A percentile compares a stretch with the other conserved stretches of the same genome.
These are phyloP conservation scores for Rhodofomes roseus DNA, from an alignment of 1,284 basidiomycete genomes.

Conservation along the genomic window DNA sequence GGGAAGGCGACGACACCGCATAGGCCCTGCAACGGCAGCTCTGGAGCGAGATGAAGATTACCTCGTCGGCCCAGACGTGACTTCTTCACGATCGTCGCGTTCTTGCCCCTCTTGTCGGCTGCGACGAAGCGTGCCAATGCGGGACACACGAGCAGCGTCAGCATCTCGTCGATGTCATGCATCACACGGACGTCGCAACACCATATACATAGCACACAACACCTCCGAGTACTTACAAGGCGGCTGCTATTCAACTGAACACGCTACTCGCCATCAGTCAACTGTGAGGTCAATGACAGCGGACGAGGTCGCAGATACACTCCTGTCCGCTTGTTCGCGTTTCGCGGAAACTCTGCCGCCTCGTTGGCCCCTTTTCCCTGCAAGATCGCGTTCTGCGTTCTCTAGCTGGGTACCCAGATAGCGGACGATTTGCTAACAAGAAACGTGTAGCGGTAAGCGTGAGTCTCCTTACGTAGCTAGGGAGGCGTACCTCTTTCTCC, in stretches of 20 bases:
- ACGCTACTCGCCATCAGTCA: no score
- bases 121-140: slow-evolving; percentile 22
- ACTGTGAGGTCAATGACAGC: no score
- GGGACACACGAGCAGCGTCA: slow-evolving; percentile 29
- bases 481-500: no score
- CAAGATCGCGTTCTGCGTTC: not conserved
- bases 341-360: no score
- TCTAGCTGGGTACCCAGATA: not conserved
- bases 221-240: slow-evolving; percentile 37
- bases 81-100: slow-evolving; percentile 35
- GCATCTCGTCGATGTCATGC: slow-evolving; percentile 35
- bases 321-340: no score
- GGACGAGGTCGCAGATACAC: no score
- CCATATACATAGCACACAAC: slow-evolving; percentile 37
- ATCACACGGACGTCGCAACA: slow-evolving; percentile 34
- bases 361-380: no score
- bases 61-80: slow-evolving; percentile 21
- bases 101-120: slow-evolving; percentile 35
- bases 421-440: not conserved
- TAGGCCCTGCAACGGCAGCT: slow-evolving; percentile 30
- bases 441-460: not conserved
- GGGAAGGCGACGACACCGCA: slow-evolving; percentile 29
- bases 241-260: slow-evolving; percentile 33
- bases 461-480: not conserved
- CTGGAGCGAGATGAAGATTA: slow-evolving; percentile 24